Conservation (phyloP, 2,329 filamentous ascomycete species). For the Alternaria longipes region DNA sequence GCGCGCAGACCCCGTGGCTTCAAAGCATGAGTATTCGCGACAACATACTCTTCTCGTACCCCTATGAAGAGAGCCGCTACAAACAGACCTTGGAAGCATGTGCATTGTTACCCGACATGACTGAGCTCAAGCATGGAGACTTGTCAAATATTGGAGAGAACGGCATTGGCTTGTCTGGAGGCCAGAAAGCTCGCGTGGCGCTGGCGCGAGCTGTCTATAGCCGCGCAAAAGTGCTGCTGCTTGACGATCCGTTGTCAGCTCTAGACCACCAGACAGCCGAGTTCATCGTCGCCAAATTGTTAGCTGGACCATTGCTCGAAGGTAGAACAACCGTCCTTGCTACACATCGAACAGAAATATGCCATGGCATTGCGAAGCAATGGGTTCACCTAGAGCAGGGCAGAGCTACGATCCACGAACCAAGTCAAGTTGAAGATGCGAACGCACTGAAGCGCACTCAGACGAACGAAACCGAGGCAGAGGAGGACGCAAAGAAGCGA, state of each 20-base stretch:
- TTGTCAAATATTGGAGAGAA: conserved; percentile 69
- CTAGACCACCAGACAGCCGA: conserved; percentile 72
- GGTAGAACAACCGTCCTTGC: conserved; percentile 66
- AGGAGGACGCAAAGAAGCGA: conserved; percentile 48
- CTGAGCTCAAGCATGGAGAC: conserved; percentile 70
- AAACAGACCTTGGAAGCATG: conserved; percentile 73
- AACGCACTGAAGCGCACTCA: conserved; percentile 54
- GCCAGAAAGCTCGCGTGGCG: conserved; percentile 68
- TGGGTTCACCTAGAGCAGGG: conserved; percentile 75
- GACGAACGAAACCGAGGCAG: conserved; percentile 49
- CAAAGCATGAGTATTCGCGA: conserved; percentile 75
- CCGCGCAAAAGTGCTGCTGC: conserved; percentile 61
- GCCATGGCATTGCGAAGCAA: conserved; percentile 75
- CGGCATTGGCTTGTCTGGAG: conserved; percentile 68
- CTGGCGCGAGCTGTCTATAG: conserved; percentile 70
- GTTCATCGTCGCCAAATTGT: conserved; percentile 65
- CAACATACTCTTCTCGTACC: conserved; percentile 71
- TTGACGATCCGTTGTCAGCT: conserved; percentile 69
- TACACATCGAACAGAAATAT: conserved; percentile 75
- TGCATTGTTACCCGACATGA: conserved; percentile 68
- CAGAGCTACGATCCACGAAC: conserved; percentile 55
- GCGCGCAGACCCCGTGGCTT: conserved; percentile 72
- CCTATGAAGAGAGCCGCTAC: conserved; percentile 75
- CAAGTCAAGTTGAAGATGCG: conserved; percentile 56
- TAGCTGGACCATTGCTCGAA: conserved; percentile 64